Evolutionary conservation across 768 basidiomycete genomes (phyloP), one percentile per base, ranked within the genome.

Genomic region (Trametes maxima): DNA sequence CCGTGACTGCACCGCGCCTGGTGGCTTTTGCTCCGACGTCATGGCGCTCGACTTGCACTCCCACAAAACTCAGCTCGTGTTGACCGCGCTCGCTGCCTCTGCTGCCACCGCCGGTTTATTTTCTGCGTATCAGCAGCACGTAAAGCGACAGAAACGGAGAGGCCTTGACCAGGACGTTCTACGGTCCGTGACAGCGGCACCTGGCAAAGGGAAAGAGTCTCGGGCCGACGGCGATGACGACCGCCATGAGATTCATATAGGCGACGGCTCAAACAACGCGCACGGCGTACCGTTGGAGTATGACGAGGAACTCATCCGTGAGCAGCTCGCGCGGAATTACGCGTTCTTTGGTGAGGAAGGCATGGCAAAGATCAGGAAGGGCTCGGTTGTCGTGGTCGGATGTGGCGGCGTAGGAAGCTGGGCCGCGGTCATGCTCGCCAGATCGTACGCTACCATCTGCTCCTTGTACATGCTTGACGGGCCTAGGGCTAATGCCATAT

Each of bases 331-430:
- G 3, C 79, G 97, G 43, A 98, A 98, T 75, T 97, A 96, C 68
- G 87, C 90, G 10, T 98, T 98, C 76, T 90, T 98, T 54, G 94
- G 94, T 0, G 91, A 95, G 35, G 90, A 94, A 37, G 85, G 85
- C 42, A 96, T 98, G 92, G 72, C 76, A 11, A 87, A 84, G 69
- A 81, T 98, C 54, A 81, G 97, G 54, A 70, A 79, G 10, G 84
- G 86, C 13, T 84, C 80, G 5, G 95, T 98, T 0, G 94, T 93
- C 17, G 78, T 98, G 19, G 88, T 99, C 3, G 97, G 97, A 6
- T 94, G 95, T 65, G 97, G 97, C 59, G 96, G 97, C 2, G 97
- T 99, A 0, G 97, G 97, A 0, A 95, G 92, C 70, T 96, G 94
- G 92, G 91, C 88, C 39, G 94, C 95, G 16, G 84, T 96, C 35